These are phyloP conservation scores for Phytophthora gonapodyides DNA, from an alignment of 352 stramenopile species.

Conservation along the genomic window DNA sequence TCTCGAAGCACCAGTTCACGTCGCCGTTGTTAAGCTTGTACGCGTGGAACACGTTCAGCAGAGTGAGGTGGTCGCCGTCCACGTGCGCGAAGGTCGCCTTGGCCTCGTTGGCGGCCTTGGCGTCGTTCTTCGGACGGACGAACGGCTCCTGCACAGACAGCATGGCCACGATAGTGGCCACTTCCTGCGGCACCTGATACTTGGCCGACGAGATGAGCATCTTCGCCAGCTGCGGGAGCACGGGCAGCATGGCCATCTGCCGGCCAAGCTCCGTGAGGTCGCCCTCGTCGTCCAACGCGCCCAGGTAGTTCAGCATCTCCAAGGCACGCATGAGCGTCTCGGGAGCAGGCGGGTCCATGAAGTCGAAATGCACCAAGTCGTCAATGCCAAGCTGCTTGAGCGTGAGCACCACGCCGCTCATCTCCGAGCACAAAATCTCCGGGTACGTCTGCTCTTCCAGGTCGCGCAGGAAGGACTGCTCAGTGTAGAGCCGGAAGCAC, in stretches of 20 bases:
- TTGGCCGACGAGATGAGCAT: slow-evolving; percentile 96
- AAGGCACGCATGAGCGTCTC: slow-evolving; percentile 98
- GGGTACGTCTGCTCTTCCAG: slow-evolving; percentile 99
- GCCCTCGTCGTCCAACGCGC: slow-evolving; percentile 97
- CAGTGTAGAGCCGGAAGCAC: slow-evolving; percentile 98
- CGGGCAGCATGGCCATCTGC: slow-evolving; percentile 96
- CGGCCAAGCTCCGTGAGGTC: slow-evolving; percentile 92
- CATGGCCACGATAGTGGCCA: slow-evolving; percentile 97
- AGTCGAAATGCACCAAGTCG: slow-evolving; percentile 99
- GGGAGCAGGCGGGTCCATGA: slow-evolving; percentile 98
- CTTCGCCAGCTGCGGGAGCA: slow-evolving; percentile 98
- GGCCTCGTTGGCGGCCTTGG: slow-evolving; percentile 96
- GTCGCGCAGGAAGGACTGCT: slow-evolving; percentile 97
- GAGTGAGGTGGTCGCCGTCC: slow-evolving; percentile 97
- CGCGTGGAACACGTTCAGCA: slow-evolving; percentile 98
- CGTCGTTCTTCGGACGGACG: slow-evolving; percentile 95
- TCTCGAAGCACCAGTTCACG: slow-evolving; percentile 97
- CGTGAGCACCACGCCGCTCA: slow-evolving; percentile 97
- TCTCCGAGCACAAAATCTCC: slow-evolving; percentile 97
- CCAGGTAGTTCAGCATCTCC: slow-evolving; percentile 98
- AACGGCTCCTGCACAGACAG: slow-evolving; percentile 95
- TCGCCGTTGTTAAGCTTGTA: slow-evolving; percentile 93
- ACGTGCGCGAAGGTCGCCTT: slow-evolving; percentile 96
- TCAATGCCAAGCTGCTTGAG: slow-evolving; percentile 99
- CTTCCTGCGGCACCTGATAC: slow-evolving; percentile 97